Conservation (phyloP, 2,329 filamentous ascomycete genomes). For the Sarocladium kiliense region DNA sequence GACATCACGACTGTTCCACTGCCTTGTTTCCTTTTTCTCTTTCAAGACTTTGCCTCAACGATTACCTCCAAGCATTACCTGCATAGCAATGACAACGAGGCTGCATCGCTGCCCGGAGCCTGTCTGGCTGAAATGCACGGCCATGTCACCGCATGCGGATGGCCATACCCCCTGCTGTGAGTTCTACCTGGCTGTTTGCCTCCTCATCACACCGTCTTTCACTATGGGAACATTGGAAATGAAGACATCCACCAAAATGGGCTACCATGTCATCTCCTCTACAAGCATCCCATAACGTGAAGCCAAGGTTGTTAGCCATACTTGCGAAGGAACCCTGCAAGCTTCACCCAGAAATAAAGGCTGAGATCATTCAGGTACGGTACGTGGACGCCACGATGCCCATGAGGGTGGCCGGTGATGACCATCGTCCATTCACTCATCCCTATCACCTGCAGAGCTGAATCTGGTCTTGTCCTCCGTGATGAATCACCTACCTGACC, state of each 20-base stretch:
- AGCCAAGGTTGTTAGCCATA: too few species aligned
- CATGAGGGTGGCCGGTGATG: neutral
- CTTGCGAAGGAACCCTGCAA: neutral
- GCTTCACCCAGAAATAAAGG: neutral
- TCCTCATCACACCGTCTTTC: conserved; percentile 4
- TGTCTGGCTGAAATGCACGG: conserved; percentile 8
- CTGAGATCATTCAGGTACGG: neutral
- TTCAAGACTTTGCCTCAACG: neutral
- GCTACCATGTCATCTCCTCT: neutral
- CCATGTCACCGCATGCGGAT: neutral
- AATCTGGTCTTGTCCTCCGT: conserved; percentile 6
- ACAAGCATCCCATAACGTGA: neutral
- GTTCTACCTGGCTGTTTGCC: too few species aligned
- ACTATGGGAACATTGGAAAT: neutral
- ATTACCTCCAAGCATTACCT: neutral
- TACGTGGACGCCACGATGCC: neutral
- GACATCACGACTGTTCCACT: neutral
- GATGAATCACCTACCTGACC: neutral
- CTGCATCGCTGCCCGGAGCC: neutral
- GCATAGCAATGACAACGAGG: conserved; percentile 1
- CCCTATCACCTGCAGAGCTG: neutral
- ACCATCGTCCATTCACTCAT: neutral
- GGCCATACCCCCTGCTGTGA: neutral
- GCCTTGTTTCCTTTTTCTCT: neutral
- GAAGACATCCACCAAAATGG: neutral